Base-by-base conservation (phyloP, 495 filamentous ascomycete genomes). In the Aspergillus ostianus region DNA sequence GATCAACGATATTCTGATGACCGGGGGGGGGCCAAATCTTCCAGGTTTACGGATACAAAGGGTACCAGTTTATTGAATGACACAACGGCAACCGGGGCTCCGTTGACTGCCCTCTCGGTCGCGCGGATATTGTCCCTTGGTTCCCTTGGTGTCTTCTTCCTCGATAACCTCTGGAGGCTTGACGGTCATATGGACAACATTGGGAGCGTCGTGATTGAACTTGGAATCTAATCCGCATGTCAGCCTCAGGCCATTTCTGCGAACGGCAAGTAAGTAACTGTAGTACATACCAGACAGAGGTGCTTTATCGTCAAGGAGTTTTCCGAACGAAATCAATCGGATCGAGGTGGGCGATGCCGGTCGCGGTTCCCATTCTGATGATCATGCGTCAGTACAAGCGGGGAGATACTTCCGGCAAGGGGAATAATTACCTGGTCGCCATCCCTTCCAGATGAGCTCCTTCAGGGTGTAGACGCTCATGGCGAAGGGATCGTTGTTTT, bases 141-240 rank as follows among this genome's bases (percentile, higher is more conserved):
- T 77, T 23, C 82, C 86, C 70, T 92, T 92, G 41, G 84, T 85
- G 60, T 96, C 92, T 70, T 93, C 92, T 67, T 97, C 92, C 60
- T 97, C 92, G 57, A 93, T 82, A 59, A 94, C 79, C 61, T 97
- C 92, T 72, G 92, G 88, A 2, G 92, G 92, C 65, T 90, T 89
- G 56, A 97, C 83, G 20, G 90, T 94, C 92, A 97, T 96, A 75
- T 97, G 92, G 15, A 97, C 86, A 53, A 96, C 90, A 65, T 95
- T 95, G 7, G 80, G 78, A 23, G 89, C 78, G 51, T 87, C 89
- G 26, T 79, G 72, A 59, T 81, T 88, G 67, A 97, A 93, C 51
- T 84, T 85, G 65, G 89, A 93, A 53, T 95, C 92, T 96, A 65
- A 18, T 18, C 55, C 17, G 4, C 19, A 32, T 18, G 59, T 61